Percentiles rank a stretch among this genome's conserved stretches.
phyloP scores from a whole-genome alignment of 208 protist species.

The Giardia duodenalis region DNA sequence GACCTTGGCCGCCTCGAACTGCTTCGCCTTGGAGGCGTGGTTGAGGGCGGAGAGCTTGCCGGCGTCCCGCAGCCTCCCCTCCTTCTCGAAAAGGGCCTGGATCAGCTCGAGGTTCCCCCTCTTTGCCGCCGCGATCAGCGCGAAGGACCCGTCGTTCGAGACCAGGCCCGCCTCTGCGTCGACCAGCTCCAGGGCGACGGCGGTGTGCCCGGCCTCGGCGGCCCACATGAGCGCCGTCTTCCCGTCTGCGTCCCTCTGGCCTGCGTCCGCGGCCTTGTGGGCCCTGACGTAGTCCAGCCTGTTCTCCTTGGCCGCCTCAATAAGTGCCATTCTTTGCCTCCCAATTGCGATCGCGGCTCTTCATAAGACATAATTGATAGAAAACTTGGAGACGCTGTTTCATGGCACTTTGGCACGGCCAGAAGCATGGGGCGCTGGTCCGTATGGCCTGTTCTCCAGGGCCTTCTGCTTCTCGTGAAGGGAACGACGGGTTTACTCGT shows the following conservation, averaged over 20 bases:
- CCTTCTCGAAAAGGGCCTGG: not conserved
- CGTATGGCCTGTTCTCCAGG: no score
- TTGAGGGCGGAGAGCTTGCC: not conserved
- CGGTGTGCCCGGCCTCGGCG: not conserved
- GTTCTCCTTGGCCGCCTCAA: not conserved
- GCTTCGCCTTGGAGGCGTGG: not conserved
- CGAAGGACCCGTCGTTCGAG: not conserved
- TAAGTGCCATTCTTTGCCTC: no score
- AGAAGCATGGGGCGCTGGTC: no score
- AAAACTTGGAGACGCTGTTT: no score
- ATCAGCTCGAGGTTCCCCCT: not conserved
- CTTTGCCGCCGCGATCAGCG: not conserved
- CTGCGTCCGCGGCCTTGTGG: not conserved
- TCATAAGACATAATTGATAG: no score
- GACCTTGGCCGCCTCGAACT: not conserved
- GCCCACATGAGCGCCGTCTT: conserved; percentile 9
- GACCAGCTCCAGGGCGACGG: not conserved
- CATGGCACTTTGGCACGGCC: no score
- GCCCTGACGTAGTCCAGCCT: not conserved
- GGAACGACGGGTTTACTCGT: no score
- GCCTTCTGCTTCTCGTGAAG: no score
- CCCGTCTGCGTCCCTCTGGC: not conserved
- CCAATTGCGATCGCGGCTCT: no score
- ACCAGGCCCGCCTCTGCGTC: not conserved
- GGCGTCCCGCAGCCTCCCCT: not conserved